Evolutionary conservation across 1,284 basidiomycete genomes (phyloP).

Genomic region (Trichosporon ovoides): DNA sequence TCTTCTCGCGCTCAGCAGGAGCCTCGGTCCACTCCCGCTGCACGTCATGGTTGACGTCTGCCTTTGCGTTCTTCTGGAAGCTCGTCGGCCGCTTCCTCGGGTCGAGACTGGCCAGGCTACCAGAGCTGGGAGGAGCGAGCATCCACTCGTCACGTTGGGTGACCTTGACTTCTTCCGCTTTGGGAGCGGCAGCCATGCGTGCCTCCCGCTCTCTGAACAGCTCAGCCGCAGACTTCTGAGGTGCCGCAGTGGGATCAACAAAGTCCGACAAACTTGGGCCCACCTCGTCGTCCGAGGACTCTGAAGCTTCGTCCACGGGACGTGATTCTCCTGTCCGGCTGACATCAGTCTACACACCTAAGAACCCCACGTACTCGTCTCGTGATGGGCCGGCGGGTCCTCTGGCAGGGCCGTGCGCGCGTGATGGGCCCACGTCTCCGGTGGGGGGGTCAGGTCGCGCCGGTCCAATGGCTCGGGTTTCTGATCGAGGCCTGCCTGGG

Average conservation of each 20-base stretch:
- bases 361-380: not conserved
- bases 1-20: conserved; percentile 74
- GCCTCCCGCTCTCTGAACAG: conserved; percentile 73
- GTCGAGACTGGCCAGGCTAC: conserved; percentile 57
- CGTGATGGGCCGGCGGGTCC: conserved; percentile 1
- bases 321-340: not conserved
- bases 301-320: conserved; percentile 4
- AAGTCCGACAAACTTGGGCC: conserved; percentile 22
- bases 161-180: not conserved
- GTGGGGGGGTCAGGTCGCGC: not conserved
- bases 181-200: conserved; percentile 24
- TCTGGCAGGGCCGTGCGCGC: not conserved
- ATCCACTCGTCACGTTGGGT: conserved; percentile 77
- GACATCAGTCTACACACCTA: not conserved
- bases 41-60: conserved; percentile 50
- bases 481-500: not conserved
- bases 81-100: conserved; percentile 62
- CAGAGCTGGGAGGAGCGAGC: conserved; percentile 77
- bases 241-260: not conserved
- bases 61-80: conserved; percentile 40
- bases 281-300: conserved; percentile 31
- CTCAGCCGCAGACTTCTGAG: conserved; percentile 54
- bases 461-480: not conserved
- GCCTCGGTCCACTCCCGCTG: conserved; percentile 85
- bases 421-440: not conserved